Percentiles rank a stretch among this genome's conserved stretches.
phyloP scores from a whole-genome alignment of 2,329 filamentous ascomycete genomes.

The Trichoderma endophyticum region DNA sequence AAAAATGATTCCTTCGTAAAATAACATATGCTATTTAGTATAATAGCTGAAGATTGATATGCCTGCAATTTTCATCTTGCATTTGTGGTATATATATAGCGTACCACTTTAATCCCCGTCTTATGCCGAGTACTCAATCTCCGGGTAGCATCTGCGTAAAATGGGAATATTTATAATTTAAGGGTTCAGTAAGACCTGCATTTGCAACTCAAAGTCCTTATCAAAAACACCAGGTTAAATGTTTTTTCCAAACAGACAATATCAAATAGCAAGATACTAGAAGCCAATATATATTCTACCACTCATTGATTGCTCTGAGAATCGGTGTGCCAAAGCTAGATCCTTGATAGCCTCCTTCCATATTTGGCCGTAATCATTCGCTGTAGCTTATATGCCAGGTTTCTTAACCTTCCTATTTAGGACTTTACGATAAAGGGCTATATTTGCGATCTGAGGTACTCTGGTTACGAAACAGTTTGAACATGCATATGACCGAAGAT shows the following conservation, averaged over 20 bases:
- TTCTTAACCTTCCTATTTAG: no score
- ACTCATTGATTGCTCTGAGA: no score
- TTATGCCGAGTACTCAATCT: neutral
- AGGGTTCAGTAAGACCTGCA: neutral
- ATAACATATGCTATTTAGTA: neutral
- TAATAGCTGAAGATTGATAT: neutral
- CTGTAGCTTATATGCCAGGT: no score
- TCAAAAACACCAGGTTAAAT: neutral
- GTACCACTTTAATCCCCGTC: neutral
- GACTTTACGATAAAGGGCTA: no score
- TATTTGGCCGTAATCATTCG: no score
- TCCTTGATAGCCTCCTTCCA: no score
- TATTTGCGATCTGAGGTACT: no score
- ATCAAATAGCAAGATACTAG: neutral
- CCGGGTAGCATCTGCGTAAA: neutral
- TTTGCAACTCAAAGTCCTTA: neutral
- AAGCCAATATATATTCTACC: no score
- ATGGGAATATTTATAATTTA: neutral
- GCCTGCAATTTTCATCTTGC: neutral
- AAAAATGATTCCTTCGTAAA: neutral
- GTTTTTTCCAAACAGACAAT: neutral
- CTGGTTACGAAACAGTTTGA: no score
- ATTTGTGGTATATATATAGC: neutral
- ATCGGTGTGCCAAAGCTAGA: no score
- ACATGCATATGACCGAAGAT: no score